Base-by-base conservation (phyloP, 495 filamentous ascomycete genomes). In the Cercophora samala region DNA sequence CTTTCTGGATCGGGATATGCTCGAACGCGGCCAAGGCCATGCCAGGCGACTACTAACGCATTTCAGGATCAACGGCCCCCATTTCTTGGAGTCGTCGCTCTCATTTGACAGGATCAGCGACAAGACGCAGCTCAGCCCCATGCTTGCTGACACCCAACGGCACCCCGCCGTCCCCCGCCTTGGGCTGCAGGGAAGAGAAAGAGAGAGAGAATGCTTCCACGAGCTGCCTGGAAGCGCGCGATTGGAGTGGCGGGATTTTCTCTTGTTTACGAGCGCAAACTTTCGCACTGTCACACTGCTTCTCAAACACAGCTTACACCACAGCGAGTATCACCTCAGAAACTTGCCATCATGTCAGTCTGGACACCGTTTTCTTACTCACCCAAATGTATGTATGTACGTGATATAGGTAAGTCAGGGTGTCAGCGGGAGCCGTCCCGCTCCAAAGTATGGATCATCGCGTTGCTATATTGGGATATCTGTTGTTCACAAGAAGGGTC, bases 71-170 rank as follows among this genome's bases (percentile, higher is more conserved):
- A 21, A 21, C 3, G 53, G 53, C 19, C 53, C 53, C 53, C 53
- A 23, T 46, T 46, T 9, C 5, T 46, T 46, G 15, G 37, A 46
- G 15, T 46, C 37, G 15, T 46, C 37, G 37, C 37, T 46, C 37
- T 46, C 37, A 46, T 46, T 46, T 46, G 37, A 46, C 37, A 46
- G 37, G 13, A 46, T 46, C 37, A 46, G 37, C 37, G 37, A 18
- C 13, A 46, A 17, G 37, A 46, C 37, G 53, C 53, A 56, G 22
- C 53, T 56, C 53, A 56, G 53, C 53, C 53, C 53, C 53, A 56
- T 19, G 53, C 53, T 23, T 56, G 53, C 53, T 56, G 53, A 56
- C 53, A 56, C 15, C 52, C 17, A 54, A 17, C 52, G 29, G 29
- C 29, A 32, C 37, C 37, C 37, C 37, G 37, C 37, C 37, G 37